Evolutionary conservation across 345 rosid genomes (phyloP), one percentile per base, ranked within the genome.

Genomic region (Leavenworthia alabamica): DNA sequence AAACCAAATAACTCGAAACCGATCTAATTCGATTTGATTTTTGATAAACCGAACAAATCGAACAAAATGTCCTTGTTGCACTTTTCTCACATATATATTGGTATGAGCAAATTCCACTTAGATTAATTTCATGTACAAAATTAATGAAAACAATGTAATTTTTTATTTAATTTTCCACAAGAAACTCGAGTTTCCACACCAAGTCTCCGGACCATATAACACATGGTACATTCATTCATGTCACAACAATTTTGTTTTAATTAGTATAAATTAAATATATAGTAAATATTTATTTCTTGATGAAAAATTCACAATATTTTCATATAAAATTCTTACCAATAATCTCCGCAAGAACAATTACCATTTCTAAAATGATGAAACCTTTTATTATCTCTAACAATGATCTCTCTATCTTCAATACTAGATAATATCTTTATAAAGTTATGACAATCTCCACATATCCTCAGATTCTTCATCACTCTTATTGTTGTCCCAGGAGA

Each of bases 351-450:
- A 0, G 88, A 81, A 39, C 92, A 85, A 51, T 12, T 40, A 16
- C 92, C 88, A 51, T 81, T 71, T 69, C 71, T 81, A 73, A 85
- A 85, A 76, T 77, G 79, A 71, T 85, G 90, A 70, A 85, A 82
- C 29, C 85, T 74, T 59, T 77, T 80, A 60, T 65, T 74, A 68
- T 85, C 86, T 76, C 84, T 78, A 66, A 79, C 55, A 37, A 79
- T 40, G 7, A 83, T 68, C 75, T 79, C 83, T 63, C 84, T 76
- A 71, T 67, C 73, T 69, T 73, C 72, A 48, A 73, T 75, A 67
- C 78, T 71, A 23, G 84, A 76, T n/a, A 72, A 61, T 42, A 74
- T 69, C 73, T 85, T 85, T 64, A 85, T 72, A 56, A 85, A 41
- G 65, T 78, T 77, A 63, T 85, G 91, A 41, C 91, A 85, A 46